Base-by-base conservation (phyloP, 805 yeast genomes). In the Vanderwaltozyma polyspora region DNA sequence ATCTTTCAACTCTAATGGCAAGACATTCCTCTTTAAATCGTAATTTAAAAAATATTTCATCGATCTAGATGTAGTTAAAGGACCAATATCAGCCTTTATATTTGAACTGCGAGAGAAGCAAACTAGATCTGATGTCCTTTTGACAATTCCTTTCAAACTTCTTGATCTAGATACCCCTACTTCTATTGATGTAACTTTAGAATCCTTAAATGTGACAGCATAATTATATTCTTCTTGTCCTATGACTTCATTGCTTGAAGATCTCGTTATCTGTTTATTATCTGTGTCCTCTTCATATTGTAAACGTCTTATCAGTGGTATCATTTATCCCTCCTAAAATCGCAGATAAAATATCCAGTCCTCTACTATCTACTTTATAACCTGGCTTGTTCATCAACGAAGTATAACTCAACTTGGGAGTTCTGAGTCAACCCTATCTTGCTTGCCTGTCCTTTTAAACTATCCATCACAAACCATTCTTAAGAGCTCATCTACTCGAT, bases 1-100 rank as follows among this genome's bases (percentile, higher is more conserved):
- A 4, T 28, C 14, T 6, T 32, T 22, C 5, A 49, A 32, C n/a
- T 36, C 34, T 17, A 31, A 33, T 5, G 45, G 34, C 5, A 36
- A 24, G 3, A 38, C 24, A 9, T 32, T 37, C 23, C 32, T 36
- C 3, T 38, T 19, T 21, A 31, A 32, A 10, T 35, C 38, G 25
- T 42, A 37, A 2, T 37, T 36, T 1, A 42, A 22, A 18, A 42
- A 27, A 16, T 47, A 49, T n/a, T 35, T 34, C 16, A 44, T 41
- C 1, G 49, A 41, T 15, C 42, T 40, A 5, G 50, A 41, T 32
- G 49, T 45, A 14, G 56, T 51, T 27, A 46, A 33, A 6, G 57
- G 56, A 3, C 59, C 56, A 7, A 43, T 25, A 31, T 40, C 37
- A 12, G 29, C 29, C 7, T 29, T 24, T 17, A 5, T 15, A 17